Evolutionary conservation across 306 rosid genomes (phyloP), one percentile per base, ranked within the genome.

Genomic region (Alnus rubra): DNA sequence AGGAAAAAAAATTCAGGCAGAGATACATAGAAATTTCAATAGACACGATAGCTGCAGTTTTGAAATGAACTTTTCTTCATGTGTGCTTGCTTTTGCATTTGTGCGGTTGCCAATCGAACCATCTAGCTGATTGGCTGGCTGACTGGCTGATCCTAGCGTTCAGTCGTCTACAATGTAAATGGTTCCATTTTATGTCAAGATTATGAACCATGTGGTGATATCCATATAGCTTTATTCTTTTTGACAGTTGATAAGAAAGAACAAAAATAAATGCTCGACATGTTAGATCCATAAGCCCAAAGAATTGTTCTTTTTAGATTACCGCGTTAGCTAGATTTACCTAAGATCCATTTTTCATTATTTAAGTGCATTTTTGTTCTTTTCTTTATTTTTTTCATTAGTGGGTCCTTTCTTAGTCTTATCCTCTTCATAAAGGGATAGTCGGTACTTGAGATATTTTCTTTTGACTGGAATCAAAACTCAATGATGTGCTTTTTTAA

Each of bases 121-220:
- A 64, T 39, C 48, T 64, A 64, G 48, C 47, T 15, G 48, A 64
- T 16, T 64, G 72, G 30, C 30, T 67, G 72, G 50, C 19, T 67
- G 51, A 42, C 72, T 2, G 50, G n/a, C 52, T 10, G 69, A 56
- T 39, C 69, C 70, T 31, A 60, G 39, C 9, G 35, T 63, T 60
- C 70, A 60, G 47, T 59, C 13, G 30, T 59, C 69, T 75, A 58
- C 62, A 9, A 14, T 45, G 69, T 47, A 51, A 79, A 51, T n/a
- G 70, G 33, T 37, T 67, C n/a, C 11, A 67, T 23, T 67, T 15
- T 64, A 35, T 35, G 45, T 50, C 50, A 44, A 74, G 73, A 69
- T 30, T 55, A 63, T 78, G 71, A 71, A 80, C 69, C 77, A 80
- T 44, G 68, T 64, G 82, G 76, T 79, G 51, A 71, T 64, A 48